A percentile compares a stretch with the other conserved stretches of the same genome.
phyloP scores from a whole-genome alignment of 257 asterid genomes.

The Orobanche coerulescens region DNA sequence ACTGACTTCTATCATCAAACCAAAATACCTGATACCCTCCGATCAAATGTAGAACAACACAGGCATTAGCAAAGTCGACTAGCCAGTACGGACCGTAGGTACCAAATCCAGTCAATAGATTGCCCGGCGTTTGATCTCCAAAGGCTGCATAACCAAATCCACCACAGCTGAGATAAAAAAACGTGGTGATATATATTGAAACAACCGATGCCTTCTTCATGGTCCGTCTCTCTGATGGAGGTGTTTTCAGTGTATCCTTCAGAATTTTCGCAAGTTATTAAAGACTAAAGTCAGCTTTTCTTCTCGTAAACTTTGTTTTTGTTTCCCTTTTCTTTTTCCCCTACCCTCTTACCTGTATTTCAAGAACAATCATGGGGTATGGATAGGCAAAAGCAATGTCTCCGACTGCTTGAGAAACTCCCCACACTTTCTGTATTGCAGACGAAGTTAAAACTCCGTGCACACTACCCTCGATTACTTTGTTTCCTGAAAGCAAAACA shows the following conservation, averaged over 20 bases:
- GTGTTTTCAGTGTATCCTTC: conserved; percentile 65
- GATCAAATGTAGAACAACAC: conserved; percentile 56
- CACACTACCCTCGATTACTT: conserved; percentile 51
- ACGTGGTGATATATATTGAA: conserved; percentile 47
- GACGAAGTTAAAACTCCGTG: conserved; percentile 52
- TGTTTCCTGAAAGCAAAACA: conserved; percentile 46
- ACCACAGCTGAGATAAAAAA: conserved; percentile 63
- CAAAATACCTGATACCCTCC: conserved; percentile 77
- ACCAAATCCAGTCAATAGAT: conserved; percentile 59
- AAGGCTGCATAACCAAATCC: conserved; percentile 81
- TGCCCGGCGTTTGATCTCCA: conserved; percentile 60
- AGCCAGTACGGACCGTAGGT: conserved; percentile 65
- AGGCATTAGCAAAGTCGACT: conserved; percentile 54
- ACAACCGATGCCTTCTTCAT: conserved; percentile 64
- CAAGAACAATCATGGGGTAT: conserved; percentile 55
- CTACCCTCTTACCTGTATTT: conserved; percentile 79
- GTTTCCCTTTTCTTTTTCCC: too few species aligned
- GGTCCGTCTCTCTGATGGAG: conserved; percentile 60
- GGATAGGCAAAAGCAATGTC: conserved; percentile 76
- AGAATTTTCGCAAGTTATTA: background rate
- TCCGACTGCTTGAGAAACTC: conserved; percentile 66
- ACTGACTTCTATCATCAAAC: conserved; percentile 18
- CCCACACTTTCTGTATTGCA: conserved; percentile 55
- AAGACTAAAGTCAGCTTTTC: background rate
- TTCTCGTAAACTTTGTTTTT: background rate